phyloP scores from a whole-genome alignment of 495 filamentous ascomycete species.

The Lasiosphaeria hispida region DNA sequence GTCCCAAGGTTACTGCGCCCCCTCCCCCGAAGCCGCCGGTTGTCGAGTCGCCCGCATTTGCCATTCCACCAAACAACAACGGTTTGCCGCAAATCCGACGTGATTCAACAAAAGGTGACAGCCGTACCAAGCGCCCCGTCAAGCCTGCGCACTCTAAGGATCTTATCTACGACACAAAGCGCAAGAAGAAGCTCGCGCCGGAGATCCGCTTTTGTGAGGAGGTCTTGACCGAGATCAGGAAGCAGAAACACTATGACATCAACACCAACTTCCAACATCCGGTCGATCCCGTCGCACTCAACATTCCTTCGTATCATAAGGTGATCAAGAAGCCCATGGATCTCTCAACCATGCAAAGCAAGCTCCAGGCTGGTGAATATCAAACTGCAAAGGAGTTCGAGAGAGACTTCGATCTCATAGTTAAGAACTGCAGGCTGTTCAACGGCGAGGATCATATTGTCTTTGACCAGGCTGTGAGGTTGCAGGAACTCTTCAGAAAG shows the following conservation, averaged over 20 bases:
- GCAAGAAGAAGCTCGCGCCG: constrained; percentile 87
- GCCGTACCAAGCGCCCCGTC: constrained; percentile 88
- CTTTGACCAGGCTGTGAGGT: constrained; percentile 62
- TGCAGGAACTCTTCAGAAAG: constrained; percentile 68
- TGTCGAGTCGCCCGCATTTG: constrained; percentile 63
- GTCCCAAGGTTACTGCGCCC: constrained; percentile 25
- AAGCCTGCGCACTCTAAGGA: constrained; percentile 87
- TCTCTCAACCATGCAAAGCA: constrained; percentile 69
- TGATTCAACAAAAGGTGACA: constrained; percentile 71
- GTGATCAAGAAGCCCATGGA: constrained; percentile 98
- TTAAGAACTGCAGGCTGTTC: constrained; percentile 88
- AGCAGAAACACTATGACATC: constrained; percentile 62
- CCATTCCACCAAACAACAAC: constrained; percentile 64
- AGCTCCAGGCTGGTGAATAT: constrained; percentile 79
- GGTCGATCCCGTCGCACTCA: constrained; percentile 90
- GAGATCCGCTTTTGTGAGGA: constrained; percentile 89
- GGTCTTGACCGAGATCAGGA: constrained; percentile 73
- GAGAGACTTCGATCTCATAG: constrained; percentile 74
- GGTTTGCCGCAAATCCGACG: constrained; percentile 91
- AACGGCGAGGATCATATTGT: constrained; percentile 79
- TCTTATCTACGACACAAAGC: constrained; percentile 74
- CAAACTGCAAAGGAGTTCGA: constrained; percentile 82
- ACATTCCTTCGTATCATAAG: constrained; percentile 90
- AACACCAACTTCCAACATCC: constrained; percentile 72
- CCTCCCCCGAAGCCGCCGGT: constrained; percentile 35